Percentiles rank a stretch among this genome's conserved stretches.
These are phyloP conservation scores for Volvox reticuliferus DNA, from an alignment of 139 green algal species.

Conservation along the genomic window DNA sequence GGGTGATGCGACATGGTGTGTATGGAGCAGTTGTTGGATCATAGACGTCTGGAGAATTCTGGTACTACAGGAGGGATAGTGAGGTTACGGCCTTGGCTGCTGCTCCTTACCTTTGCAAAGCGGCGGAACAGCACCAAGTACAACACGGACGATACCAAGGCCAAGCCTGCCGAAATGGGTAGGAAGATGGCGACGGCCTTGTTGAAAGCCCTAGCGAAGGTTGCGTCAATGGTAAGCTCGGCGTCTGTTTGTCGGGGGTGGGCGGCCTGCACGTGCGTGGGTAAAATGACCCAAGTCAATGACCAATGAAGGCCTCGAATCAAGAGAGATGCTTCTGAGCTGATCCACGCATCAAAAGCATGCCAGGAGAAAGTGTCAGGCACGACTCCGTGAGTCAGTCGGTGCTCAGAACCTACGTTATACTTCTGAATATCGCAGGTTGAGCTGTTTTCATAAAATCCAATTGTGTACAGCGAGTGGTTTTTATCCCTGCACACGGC, in stretches of 20 bases:
- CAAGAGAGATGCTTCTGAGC: too few relatives aligned
- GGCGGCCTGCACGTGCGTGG: background rate
- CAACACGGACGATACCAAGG: background rate
- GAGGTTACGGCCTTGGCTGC: background rate
- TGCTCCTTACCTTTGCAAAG: conserved; percentile 2
- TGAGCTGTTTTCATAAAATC: conserved; percentile 11
- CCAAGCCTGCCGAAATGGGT: conserved; percentile 28
- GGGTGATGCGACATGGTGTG: too few relatives aligned
- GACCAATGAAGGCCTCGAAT: too few relatives aligned
- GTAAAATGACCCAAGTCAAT: too few relatives aligned
- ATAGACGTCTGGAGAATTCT: too few relatives aligned
- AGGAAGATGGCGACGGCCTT: conserved; percentile 19
- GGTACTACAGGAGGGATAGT: too few relatives aligned
- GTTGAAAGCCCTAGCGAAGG: background rate
- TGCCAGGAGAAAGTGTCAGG: too few relatives aligned
- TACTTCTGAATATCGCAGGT: background rate
- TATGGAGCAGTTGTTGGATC: too few relatives aligned
- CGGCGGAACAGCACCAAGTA: conserved; percentile 46
- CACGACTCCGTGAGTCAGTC: too few relatives aligned
- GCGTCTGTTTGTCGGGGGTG: background rate
- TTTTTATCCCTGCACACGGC: conserved; percentile 3
- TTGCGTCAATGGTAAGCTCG: background rate
- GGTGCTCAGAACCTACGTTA: background rate
- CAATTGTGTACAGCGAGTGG: background rate
- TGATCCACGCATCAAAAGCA: too few relatives aligned